Base-by-base conservation (phyloP, 805 yeast species). In the Torulaspora gathmanii region DNA sequence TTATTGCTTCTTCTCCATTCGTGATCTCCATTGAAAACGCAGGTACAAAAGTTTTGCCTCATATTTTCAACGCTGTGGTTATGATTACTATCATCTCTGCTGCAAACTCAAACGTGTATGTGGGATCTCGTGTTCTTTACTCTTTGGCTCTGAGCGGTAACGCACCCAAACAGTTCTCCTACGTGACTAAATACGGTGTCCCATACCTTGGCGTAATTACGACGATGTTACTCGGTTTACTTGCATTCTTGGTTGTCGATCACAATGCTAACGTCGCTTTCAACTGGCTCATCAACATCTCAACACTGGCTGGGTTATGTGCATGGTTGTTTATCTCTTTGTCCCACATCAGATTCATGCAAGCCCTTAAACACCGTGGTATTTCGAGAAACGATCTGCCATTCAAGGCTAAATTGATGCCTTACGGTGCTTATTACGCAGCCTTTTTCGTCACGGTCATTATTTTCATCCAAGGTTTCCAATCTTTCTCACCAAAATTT, bases 91-190 rank as follows among this genome's bases (percentile, higher is more conserved):
- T 83, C 46, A 70, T 82, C 41, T 83, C 90, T 16, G 90, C 91
- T 28, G 91, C 83, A 55, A 84, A 84, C 68, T 82, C 89, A 12
- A 82, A 82, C 59, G 76, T 84, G 25, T 83, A 83, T 65, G 79
- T 81, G 55, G 83, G 87, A 33, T 82, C 90, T 5, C 72, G 93
- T 67, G 74, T 81, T 27, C 64, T 84, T 31, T 83, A 77, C 58
- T 75, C 82, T 6, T 70, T 84, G 59, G 84, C 86, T 12, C 71
- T 71, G 57, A 73, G 75, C 30, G 75, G 75, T 17, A 72, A 73
- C 41, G 86, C 86, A 8, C 87, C 87, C 42, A 74, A 70, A 54
- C 61, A 72, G 44, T 81, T 81, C 60, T 53, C 65, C n/a, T 64
- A 55, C 45, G 79, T 83, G 33, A 80, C 79, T 37, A 70, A 63